Conservation (phyloP, 2,329 filamentous ascomycete genomes). For the Coniosporium tulheliwenetii region DNA sequence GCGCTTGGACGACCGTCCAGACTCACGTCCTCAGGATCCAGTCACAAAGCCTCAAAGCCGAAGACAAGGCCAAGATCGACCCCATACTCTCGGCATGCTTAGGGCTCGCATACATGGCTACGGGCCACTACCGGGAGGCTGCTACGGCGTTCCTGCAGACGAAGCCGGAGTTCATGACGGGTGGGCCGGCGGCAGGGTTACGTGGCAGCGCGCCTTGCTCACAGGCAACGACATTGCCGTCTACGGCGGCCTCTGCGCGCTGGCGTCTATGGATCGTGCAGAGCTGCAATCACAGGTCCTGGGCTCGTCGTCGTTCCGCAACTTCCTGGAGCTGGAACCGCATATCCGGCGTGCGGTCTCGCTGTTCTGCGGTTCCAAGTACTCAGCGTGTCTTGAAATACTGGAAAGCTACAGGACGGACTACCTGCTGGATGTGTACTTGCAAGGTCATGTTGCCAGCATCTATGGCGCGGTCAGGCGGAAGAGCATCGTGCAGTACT, state of each 20-base stretch:
- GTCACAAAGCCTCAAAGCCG: constrained; percentile 35
- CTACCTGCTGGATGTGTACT: constrained; percentile 79
- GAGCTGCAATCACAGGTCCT: constrained; percentile 64
- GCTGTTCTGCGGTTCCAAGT: constrained; percentile 81
- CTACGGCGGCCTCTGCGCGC: constrained; percentile 78
- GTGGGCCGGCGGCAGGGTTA: constrained; percentile 29
- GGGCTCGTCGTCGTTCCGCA: constrained; percentile 66
- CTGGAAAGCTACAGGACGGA: constrained; percentile 70
- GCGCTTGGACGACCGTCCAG: constrained; percentile 58
- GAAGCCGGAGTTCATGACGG: constrained; percentile 32
- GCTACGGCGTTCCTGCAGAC: constrained; percentile 55
- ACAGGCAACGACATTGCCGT: constrained; percentile 80
- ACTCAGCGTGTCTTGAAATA: constrained; percentile 68
- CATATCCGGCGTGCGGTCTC: constrained; percentile 84
- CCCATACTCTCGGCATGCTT: constrained; percentile 50
- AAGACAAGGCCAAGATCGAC: constrained; percentile 40
- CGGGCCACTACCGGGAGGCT: constrained; percentile 46
- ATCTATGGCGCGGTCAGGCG: constrained; percentile 65
- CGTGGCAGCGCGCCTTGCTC: constrained; percentile 53
- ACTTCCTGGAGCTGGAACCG: constrained; percentile 81
- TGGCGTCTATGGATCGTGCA: constrained; percentile 73
- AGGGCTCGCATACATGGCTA: constrained; percentile 45
- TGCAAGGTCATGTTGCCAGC: constrained; percentile 54
- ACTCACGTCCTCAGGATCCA: constrained; percentile 43
- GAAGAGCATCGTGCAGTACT: constrained; percentile 89